Percentiles rank a stretch among this genome's conserved stretches.
phyloP scores from a whole-genome alignment of 176 grass and related monocot species.

The Saccharum officinarum region DNA sequence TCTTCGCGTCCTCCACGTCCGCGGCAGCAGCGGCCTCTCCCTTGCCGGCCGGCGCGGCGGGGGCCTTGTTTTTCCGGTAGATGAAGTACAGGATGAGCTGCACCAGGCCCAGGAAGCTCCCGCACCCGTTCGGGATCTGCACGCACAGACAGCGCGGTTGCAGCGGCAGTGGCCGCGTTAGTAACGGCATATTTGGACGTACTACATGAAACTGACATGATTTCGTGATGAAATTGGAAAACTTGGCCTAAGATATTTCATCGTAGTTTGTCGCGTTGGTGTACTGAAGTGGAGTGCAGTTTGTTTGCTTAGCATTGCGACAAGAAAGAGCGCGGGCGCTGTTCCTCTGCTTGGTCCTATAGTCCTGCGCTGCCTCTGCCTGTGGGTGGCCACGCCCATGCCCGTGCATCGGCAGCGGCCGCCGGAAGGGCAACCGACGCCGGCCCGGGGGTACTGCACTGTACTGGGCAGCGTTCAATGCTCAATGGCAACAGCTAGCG shows the following conservation, averaged over 20 bases:
- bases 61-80: conserved; percentile 77
- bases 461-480: conserved; percentile 6
- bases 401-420: not conserved
- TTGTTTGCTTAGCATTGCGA: not conserved
- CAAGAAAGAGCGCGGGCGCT: conserved; percentile 14
- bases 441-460: not conserved
- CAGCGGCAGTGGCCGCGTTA: too few relatives aligned
- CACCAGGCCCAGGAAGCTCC: conserved; percentile 64
- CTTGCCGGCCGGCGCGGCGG: conserved; percentile 37
- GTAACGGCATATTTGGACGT: too few relatives aligned
- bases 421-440: conserved; percentile 27
- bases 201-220: not conserved
- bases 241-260: not conserved
- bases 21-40: conserved; percentile 5
- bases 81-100: conserved; percentile 86
- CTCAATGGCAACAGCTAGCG: not conserved
- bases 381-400: conserved; percentile 5
- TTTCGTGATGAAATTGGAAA: not conserved
- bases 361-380: not conserved
- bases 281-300: not conserved
- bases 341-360: not conserved
- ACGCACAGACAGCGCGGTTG: not conserved
- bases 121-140: conserved; percentile 95
- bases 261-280: not conserved
- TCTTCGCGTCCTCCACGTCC: conserved; percentile 61